phyloP scores from a whole-genome alignment of 371 early-diverging fungal species.

The Rhizopus stolonifer region DNA sequence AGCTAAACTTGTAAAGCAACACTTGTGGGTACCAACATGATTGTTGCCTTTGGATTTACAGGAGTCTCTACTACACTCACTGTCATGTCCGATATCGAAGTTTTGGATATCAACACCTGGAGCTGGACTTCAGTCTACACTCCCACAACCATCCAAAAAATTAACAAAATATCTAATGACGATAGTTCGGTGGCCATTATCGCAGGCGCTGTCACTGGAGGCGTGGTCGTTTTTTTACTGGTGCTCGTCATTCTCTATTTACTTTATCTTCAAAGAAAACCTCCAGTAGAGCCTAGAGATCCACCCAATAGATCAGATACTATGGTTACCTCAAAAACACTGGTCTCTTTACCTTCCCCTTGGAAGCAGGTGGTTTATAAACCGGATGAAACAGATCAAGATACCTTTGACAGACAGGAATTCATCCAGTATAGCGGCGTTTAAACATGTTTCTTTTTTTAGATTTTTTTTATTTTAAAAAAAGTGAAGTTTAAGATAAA shows the following conservation, averaged over 20 bases:
- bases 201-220: conserved; percentile 42
- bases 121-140: conserved; percentile 44
- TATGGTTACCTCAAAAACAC: conserved; percentile 11
- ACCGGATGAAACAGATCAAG: conserved; percentile 17
- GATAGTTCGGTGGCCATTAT: conserved; percentile 34
- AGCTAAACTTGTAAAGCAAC: conserved; percentile 26
- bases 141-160: conserved; percentile 15
- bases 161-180: neutral
- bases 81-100: conserved; percentile 45
- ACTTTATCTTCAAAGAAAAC: conserved; percentile 13
- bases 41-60: conserved; percentile 50
- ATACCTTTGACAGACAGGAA: conserved; percentile 38
- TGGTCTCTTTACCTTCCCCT: conserved; percentile 15
- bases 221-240: conserved; percentile 34
- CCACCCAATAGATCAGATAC: conserved; percentile 16
- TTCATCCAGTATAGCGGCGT: conserved; percentile 19
- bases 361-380: conserved; percentile 17
- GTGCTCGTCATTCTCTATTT: conserved; percentile 36
- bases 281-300: neutral
- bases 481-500: neutral
- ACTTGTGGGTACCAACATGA: conserved; percentile 43
- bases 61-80: conserved; percentile 44
- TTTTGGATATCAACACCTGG: conserved; percentile 41
- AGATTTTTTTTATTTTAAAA: neutral
- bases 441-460: neutral